Evolutionary conservation across 495 filamentous ascomycete genomes (phyloP), one percentile per base, ranked within the genome.

Genomic region (Xylaria bambusicola): DNA sequence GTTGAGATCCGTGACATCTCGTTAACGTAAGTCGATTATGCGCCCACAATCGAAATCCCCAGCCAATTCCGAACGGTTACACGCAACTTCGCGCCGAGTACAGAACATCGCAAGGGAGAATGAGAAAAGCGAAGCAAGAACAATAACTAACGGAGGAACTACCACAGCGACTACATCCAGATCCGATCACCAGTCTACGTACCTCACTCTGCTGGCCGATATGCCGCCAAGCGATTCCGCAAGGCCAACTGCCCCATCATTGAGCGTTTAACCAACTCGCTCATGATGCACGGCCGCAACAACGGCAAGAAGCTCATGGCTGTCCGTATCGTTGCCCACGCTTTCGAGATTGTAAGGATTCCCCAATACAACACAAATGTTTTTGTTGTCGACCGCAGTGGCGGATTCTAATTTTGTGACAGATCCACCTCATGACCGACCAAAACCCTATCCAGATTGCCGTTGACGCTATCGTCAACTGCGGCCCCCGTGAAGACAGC

Each of bases 211-310:
- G 95, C 95, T 71, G 94, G 94, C 75, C 92, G 94, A 72, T 98
- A 97, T 83, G 94, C 94, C 75, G 87, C 88, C 79, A 99, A 99
- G 90, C 89, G 94, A 70, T 99, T 99, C 91, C 88, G 94, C 82
- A 99, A 99, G 87, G 93, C 95, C 74, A 93, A 98, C 87, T 98
- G 94, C 88, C 94, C 94, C 67, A 98, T 99, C 86, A 96, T 99
- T 71, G 94, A 99, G 89, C 93, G 94, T 76, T 88, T 99, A 61
- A 98, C 95, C 82, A 99, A 99, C 87, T 98, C 94, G 24, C 87
- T 99, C 69, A 99, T 99, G 94, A 98, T 98, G 95, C 96, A 99
- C 86, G 94, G 94, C 75, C 95, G 94, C 80, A 99, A 99, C 88
- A 98, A 96, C 90, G 94, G 94, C 81, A 99, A 99, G 89, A 99